phyloP scores from a whole-genome alignment of 2,329 filamentous ascomycete species.

The Aspergillus transmontanensis region DNA sequence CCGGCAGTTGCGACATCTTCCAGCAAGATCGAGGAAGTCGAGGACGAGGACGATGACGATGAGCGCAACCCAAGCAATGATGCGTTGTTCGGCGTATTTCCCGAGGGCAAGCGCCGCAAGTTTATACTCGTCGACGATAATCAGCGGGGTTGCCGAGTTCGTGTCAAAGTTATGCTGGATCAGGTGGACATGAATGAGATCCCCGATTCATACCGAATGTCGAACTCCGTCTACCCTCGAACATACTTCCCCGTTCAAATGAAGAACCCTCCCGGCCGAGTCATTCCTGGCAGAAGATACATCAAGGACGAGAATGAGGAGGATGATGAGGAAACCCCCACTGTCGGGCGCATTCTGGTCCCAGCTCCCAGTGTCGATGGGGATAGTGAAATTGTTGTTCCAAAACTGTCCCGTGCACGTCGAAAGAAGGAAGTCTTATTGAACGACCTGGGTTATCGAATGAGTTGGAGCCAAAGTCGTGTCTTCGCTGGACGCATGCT shows the following conservation, averaged over 20 bases:
- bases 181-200: conserved; percentile 93
- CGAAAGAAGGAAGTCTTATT: conserved; percentile 83
- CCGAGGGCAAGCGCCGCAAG: conserved; percentile 88
- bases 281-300: conserved; percentile 71
- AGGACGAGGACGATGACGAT: conserved; percentile 25
- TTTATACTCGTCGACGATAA: conserved; percentile 95
- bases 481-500: conserved; percentile 84
- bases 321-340: conserved; percentile 36
- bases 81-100: conserved; percentile 82
- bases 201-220: conserved; percentile 89
- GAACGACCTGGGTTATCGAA: conserved; percentile 90
- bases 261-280: conserved; percentile 77
- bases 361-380: conserved; percentile 66
- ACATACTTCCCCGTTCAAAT: conserved; percentile 93
- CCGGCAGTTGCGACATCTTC: conserved; percentile 37
- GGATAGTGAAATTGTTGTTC: conserved; percentile 75
- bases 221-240: conserved; percentile 84
- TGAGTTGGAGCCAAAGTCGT: conserved; percentile 95
- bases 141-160: conserved; percentile 76
- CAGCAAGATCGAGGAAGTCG: conserved; percentile 25
- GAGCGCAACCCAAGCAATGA: conserved; percentile 50
- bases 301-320: conserved; percentile 68
- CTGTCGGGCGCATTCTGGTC: conserved; percentile 54
- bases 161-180: conserved; percentile 91
- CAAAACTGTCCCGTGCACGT: conserved; percentile 68